These are phyloP conservation scores for Eutypella sp. DNA, from an alignment of 2,329 filamentous ascomycete genomes.

Conservation along the genomic window DNA sequence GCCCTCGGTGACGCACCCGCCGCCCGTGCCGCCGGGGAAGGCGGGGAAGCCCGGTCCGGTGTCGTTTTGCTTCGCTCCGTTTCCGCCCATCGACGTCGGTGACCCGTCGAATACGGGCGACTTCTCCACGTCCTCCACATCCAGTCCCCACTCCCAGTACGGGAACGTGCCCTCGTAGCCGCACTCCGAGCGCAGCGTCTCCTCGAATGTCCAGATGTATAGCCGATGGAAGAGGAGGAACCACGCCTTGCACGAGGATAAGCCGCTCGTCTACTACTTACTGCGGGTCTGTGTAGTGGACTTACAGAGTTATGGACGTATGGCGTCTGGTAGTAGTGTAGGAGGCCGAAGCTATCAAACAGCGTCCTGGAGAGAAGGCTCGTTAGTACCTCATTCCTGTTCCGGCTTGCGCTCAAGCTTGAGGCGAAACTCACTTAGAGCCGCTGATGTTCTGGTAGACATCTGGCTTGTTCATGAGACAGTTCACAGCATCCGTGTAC, in stretches of 20 bases:
- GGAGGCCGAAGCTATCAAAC: slow-evolving; percentile 26
- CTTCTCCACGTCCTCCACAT: slow-evolving; percentile 28
- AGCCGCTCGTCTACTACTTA: no score
- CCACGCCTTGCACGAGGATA: slow-evolving; percentile 20
- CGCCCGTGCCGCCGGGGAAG: slow-evolving; percentile 43
- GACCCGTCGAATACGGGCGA: slow-evolving; percentile 43
- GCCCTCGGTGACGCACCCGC: slow-evolving; percentile 46
- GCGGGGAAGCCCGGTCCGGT: slow-evolving; percentile 17
- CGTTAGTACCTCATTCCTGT: neutral
- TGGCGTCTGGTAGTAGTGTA: slow-evolving; percentile 23
- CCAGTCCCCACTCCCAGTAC: slow-evolving; percentile 33
- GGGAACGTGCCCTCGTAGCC: slow-evolving; percentile 29
- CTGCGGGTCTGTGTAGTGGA: neutral
- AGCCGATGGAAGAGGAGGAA: slow-evolving; percentile 34
- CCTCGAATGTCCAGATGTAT: slow-evolving; percentile 30
- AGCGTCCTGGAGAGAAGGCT: slow-evolving; percentile 11
- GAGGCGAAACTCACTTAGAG: slow-evolving; percentile 13
- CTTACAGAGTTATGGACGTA: slow-evolving; percentile 27
- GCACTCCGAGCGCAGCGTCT: slow-evolving; percentile 28
- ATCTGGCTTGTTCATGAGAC: slow-evolving; percentile 21
- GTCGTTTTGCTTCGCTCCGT: slow-evolving; percentile 32
- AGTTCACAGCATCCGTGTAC: slow-evolving; percentile 23
- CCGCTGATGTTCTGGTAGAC: slow-evolving; percentile 23
- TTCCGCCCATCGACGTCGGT: slow-evolving; percentile 37
- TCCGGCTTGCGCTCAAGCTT: neutral